These are phyloP conservation scores for Lactarius akahatsu DNA, from an alignment of 768 basidiomycete species.

Conservation along the genomic window DNA sequence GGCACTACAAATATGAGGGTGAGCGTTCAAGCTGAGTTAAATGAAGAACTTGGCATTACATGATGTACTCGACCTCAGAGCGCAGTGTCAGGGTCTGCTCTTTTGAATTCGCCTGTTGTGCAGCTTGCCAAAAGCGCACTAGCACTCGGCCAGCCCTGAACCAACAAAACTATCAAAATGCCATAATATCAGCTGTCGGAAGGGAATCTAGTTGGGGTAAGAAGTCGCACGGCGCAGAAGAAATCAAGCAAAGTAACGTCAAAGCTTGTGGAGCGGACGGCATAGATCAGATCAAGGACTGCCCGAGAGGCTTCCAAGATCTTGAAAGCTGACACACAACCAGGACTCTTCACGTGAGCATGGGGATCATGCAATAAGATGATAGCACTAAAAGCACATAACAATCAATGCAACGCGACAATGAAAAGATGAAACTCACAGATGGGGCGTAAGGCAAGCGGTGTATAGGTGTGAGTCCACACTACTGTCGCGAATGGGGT, in stretches of 20 bases:
- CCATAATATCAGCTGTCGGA: conserved; percentile 7
- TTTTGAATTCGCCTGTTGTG: conserved; percentile 53
- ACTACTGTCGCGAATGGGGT: conserved; percentile 38
- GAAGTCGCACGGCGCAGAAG: conserved; percentile 58
- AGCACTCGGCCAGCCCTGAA: conserved; percentile 66
- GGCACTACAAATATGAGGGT: conserved; percentile 39
- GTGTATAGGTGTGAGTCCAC: conserved; percentile 41
- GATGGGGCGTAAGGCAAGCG: conserved; percentile 31
- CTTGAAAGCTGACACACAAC: conserved; percentile 67
- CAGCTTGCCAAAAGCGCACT: conserved; percentile 62
- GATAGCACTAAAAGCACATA: conserved; percentile 46
- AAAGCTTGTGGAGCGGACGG: conserved; percentile 66
- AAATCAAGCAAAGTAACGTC: conserved; percentile 68
- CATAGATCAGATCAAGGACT: conserved; percentile 65
- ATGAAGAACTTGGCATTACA: conserved; percentile 41
- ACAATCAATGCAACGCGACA: conserved; percentile 28
- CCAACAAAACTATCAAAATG: conserved; percentile 56
- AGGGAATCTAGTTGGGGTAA: conserved; percentile 7
- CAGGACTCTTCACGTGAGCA: conserved; percentile 54
- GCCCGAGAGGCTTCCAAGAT: conserved; percentile 65
- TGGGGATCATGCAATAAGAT: conserved; percentile 78
- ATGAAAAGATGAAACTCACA: conserved; percentile 36
- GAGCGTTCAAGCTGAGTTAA: neutral
- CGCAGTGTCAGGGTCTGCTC: conserved; percentile 61
- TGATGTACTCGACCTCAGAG: conserved; percentile 66